Evolutionary conservation across 2,329 filamentous ascomycete genomes (phyloP), one percentile per base, ranked within the genome.

Genomic region (Neocucurbitaria cava): DNA sequence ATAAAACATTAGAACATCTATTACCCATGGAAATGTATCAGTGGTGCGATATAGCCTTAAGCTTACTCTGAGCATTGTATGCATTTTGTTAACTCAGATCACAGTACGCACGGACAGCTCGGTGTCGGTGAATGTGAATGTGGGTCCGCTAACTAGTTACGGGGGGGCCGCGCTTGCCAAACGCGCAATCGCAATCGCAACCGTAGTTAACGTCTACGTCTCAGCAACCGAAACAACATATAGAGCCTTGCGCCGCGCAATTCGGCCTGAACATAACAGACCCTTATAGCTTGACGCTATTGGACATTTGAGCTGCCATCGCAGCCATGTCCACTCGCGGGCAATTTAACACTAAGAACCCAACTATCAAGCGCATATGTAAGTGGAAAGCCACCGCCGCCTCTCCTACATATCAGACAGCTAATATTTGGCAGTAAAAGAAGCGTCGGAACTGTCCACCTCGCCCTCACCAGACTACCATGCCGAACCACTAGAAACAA

Each of bases 361-460:
- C 91, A 39, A 94, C 91, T 24, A 91, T 95, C 73, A 89, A 90
- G 77, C 90, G 91, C 73, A 95, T 96, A 75, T 82, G 89, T 91
- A 82, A 68, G 86, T 55, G 26, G 28, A n/a, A n/a, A n/a, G 13
- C n/a, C 24, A 31, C 36, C 38, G 18, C 23, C 8, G 6, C 9
- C 28, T 52, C 49, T 20, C 36, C 30, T 26, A 42, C 46, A 45
- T 46, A 47, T 46, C 30, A 18, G 5, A 40, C 13, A 36, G 39
- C 68, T 74, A 47, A 73, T 52, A 13, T 1, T 31, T 74, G 68
- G 17, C 41, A 91, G 89, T 97, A 71, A 92, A 91, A 77, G 95
- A 98, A 86, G 93, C 94, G 53, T 84, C 89, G 54, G 95, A 98
- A 75, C 86, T 99, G 51, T 87, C 91, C 56, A 83, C 82, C 54